phyloP scores from a whole-genome alignment of 1,284 basidiomycete genomes.

The Gymnopus androsaceus region DNA sequence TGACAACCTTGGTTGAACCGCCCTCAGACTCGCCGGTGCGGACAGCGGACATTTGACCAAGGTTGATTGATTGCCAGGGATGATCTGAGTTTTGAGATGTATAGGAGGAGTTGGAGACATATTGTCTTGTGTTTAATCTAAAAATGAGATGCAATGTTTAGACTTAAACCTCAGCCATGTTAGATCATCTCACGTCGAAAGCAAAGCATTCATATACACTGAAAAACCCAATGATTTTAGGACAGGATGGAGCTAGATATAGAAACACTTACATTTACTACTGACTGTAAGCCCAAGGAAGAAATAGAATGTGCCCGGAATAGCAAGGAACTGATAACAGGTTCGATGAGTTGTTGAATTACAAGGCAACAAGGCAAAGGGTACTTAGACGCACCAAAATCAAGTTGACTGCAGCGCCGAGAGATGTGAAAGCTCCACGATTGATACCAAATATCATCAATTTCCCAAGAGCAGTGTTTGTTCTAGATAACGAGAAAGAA shows the following conservation, averaged over 20 bases:
- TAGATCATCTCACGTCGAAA: too few relatives aligned
- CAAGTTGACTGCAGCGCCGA: constrained; percentile 24
- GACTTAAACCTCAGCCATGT: too few relatives aligned
- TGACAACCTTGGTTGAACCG: too few relatives aligned
- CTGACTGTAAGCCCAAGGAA: constrained; percentile 25
- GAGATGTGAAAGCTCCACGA: constrained; percentile 27
- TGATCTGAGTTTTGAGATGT: too few relatives aligned
- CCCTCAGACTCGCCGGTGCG: too few relatives aligned
- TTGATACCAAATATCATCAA: constrained; percentile 26
- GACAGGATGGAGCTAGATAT: not conserved
- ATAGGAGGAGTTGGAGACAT: too few relatives aligned
- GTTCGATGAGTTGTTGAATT: not conserved
- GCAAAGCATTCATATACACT: constrained; percentile 34
- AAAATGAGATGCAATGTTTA: too few relatives aligned
- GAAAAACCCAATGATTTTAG: not conserved
- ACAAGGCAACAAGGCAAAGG: too few relatives aligned
- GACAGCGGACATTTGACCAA: too few relatives aligned
- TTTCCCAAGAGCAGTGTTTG: constrained; percentile 24
- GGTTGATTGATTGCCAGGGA: too few relatives aligned
- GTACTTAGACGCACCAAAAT: constrained; percentile 22
- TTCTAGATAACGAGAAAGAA: too few relatives aligned
- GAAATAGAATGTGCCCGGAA: constrained; percentile 28
- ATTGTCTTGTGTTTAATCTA: too few relatives aligned
- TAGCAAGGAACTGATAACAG: constrained; percentile 22
- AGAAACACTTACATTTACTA: constrained; percentile 22